These are phyloP conservation scores for Pseudocercospora crystallina DNA, from an alignment of 2,329 filamentous ascomycete genomes.

Conservation along the genomic window DNA sequence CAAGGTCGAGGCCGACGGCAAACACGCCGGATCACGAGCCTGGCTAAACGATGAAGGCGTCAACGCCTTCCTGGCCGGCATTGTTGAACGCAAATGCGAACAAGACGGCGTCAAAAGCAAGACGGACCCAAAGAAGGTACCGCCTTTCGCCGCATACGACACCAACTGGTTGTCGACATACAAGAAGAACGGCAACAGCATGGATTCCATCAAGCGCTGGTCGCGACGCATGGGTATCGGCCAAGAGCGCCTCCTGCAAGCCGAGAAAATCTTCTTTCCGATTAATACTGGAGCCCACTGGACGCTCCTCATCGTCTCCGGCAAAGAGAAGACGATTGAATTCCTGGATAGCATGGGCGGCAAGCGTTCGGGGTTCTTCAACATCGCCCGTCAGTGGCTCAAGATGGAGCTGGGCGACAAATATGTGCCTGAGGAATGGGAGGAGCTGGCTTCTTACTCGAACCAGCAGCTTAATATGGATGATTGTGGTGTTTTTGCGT, in stretches of 20 bases:
- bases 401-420: slow-evolving; percentile 56
- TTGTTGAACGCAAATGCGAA: slow-evolving; percentile 58
- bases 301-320: slow-evolving; percentile 69
- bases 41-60: slow-evolving; percentile 81
- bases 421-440: slow-evolving; percentile 63
- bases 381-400: slow-evolving; percentile 54
- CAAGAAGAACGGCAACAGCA: slow-evolving; percentile 50
- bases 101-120: slow-evolving; percentile 54
- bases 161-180: slow-evolving; percentile 66
- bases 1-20: neutral
- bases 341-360: slow-evolving; percentile 69
- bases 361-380: slow-evolving; percentile 26
- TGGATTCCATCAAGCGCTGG: slow-evolving; percentile 53
- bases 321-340: slow-evolving; percentile 59
- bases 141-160: slow-evolving; percentile 63
- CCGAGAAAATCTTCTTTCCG: slow-evolving; percentile 68
- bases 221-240: slow-evolving; percentile 59
- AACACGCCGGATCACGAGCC: slow-evolving; percentile 35
- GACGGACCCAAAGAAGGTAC: slow-evolving; percentile 41
- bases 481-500: slow-evolving; percentile 76
- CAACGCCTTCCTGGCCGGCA: slow-evolving; percentile 62
- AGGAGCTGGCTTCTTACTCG: slow-evolving; percentile 46
- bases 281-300: slow-evolving; percentile 64
- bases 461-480: slow-evolving; percentile 64
- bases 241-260: slow-evolving; percentile 62